phyloP scores from a whole-genome alignment of 225 moss, liverwort and hornwort species.

The Pseudoscleropodium purum region DNA sequence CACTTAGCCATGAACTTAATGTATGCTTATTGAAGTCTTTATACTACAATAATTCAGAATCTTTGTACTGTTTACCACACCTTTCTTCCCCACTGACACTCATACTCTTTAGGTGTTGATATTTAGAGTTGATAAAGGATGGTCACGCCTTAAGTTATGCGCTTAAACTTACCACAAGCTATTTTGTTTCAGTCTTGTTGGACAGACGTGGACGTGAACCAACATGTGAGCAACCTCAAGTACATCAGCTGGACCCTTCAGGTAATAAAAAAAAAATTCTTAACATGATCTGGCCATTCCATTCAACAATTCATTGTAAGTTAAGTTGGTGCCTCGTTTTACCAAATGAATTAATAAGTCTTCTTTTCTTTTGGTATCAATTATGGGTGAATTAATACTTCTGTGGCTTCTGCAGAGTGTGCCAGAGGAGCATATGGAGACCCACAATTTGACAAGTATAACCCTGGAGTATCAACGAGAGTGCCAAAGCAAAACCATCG shows the following conservation, averaged over 20 bases:
- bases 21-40: background rate
- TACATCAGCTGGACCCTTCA: constrained; percentile 37
- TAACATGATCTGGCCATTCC: background rate
- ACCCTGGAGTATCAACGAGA: constrained; percentile 28
- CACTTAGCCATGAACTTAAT: background rate
- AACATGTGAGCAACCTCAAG: constrained; percentile 43
- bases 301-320: background rate
- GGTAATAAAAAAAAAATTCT: background rate
- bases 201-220: constrained; percentile 41
- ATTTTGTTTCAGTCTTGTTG: constrained; percentile 5
- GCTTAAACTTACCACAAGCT: background rate
- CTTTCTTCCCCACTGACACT: background rate
- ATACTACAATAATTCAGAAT: too few relatives aligned
- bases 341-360: too few relatives aligned
- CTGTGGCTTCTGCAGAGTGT: constrained; percentile 12
- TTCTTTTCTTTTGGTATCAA: too few relatives aligned
- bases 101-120: background rate
- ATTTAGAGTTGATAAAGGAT: background rate
- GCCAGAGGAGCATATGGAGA: constrained; percentile 17
- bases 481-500: constrained; percentile 9
- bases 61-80: too few relatives aligned
- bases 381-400: too few relatives aligned
- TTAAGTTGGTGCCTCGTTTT: background rate
- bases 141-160: background rate
- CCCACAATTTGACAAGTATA: constrained; percentile 13